These are phyloP conservation scores for Blepharisma japonicum DNA, from an alignment of 73 alveolate species.

Conservation along the genomic window DNA sequence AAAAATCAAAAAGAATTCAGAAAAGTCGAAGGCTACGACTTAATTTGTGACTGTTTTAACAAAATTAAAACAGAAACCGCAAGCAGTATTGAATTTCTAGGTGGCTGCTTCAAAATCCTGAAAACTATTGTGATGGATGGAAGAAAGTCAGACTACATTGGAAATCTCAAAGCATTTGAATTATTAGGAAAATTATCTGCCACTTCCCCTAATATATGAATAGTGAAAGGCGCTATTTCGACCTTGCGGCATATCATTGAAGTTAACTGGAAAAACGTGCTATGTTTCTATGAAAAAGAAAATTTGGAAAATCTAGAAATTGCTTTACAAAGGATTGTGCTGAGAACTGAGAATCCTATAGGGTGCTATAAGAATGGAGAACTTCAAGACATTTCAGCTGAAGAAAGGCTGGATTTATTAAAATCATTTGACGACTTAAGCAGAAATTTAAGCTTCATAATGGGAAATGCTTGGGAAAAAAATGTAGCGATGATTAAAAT, in stretches of 20 bases:
- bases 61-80: neutral
- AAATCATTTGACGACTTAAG: neutral
- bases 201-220: neutral
- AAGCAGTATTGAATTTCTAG: neutral
- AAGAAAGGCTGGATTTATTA: neutral
- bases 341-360: neutral
- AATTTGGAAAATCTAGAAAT: neutral
- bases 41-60: neutral
- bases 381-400: neutral
- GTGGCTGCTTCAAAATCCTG: conserved; percentile 1
- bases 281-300: conserved; percentile 1
- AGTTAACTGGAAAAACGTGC: conserved; percentile 13
- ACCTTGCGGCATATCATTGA: neutral
- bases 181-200: neutral
- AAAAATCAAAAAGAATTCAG: conserved; percentile 24
- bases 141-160: neutral
- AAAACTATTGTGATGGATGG: neutral
- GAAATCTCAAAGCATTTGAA: neutral
- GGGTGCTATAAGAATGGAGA: neutral
- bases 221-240: neutral
- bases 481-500: neutral
- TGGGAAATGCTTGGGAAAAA: conserved; percentile 25
- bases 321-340: neutral
- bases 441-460: neutral
- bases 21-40: conserved; percentile 11